These are phyloP conservation scores for Syzygium grande DNA, from an alignment of 345 rosid genomes.

Conservation along the genomic window DNA sequence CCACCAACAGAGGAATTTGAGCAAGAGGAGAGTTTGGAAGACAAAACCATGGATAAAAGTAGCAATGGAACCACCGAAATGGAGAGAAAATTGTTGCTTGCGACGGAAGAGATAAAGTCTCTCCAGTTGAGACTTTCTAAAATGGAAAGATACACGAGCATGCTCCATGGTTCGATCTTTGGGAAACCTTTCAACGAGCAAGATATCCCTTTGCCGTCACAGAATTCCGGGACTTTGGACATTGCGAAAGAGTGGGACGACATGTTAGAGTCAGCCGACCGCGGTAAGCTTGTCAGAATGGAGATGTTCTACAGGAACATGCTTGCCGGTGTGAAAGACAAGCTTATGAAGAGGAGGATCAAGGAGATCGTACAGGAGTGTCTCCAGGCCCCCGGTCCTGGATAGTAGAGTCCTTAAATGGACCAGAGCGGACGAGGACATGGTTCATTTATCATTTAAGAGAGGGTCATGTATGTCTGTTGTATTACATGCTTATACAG, in stretches of 20 bases:
- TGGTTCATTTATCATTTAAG: background rate
- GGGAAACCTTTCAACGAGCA: conserved; percentile 66
- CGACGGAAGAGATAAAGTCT: conserved; percentile 60
- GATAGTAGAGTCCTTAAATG: background rate
- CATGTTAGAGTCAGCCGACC: conserved; percentile 72
- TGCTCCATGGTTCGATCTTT: conserved; percentile 79
- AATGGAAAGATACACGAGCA: conserved; percentile 67
- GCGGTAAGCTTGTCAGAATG: conserved; percentile 54
- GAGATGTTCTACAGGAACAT: conserved; percentile 67
- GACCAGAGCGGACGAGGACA: background rate
- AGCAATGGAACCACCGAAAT: conserved; percentile 11
- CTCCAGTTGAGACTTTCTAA: conserved; percentile 50
- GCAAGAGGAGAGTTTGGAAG: conserved; percentile 18
- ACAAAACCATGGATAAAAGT: conserved; percentile 16
- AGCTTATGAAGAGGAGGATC: conserved; percentile 71
- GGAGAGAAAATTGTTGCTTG: conserved; percentile 36
- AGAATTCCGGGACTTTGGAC: conserved; percentile 42
- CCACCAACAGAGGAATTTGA: conserved; percentile 29
- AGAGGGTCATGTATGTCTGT: background rate
- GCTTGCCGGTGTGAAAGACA: conserved; percentile 76
- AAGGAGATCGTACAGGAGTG: conserved; percentile 72
- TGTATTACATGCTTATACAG: background rate
- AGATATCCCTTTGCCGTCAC: conserved; percentile 54
- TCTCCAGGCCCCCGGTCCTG: conserved; percentile 31
- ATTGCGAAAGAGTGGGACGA: conserved; percentile 70